Base-by-base conservation (phyloP, 805 yeast species). In the Wickerhamomyces tratensis region DNA sequence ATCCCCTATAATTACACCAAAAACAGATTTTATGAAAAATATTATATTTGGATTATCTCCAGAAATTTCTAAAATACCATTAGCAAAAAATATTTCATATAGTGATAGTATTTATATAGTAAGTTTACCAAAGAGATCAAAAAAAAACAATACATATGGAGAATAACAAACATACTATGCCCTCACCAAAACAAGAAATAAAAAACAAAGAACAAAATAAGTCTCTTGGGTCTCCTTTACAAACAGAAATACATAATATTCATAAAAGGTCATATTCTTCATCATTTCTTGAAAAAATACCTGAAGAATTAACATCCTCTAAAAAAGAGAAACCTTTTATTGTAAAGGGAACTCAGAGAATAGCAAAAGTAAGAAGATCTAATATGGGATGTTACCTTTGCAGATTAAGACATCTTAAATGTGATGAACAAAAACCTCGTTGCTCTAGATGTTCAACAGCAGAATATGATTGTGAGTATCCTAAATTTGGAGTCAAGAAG, bases 371-470 rank as follows among this genome's bases (percentile, higher is more conserved):
- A 31, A 31, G 34, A 20, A 59, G 71, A 53, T 61, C 71, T 20
- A 65, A 67, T 45, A 64, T 71, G 12, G 77, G 77, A 5, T 74
- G 79, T 52, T 67, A 72, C 54, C 71, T 76, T 5, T 78, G 84
- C 52, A 68, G 83, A 37, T 72, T 73, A 45, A 67, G 84, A 43
- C 78, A 77, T 53, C 70, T 77, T 59, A 77, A 76, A 54, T 78
- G 85, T 58, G 83, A 78, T 54, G 82, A 77, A 52, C 65, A 64
- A 35, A 69, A 67, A 41, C 83, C 84, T 7, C 69, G 67, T 20
- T 78, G 84, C 56, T 65, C 60, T 40, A 74, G 74, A 54, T 64
- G 82, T 53, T 58, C 63, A 36, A 67, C 65, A 39, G 43, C 41
- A 9, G 37, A 36, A 2, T 35, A 40, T 7, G 2, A 7, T 4